A percentile compares a stretch with the other conserved stretches of the same genome.
These are phyloP conservation scores for Trichoderma parareesei DNA, from an alignment of 495 filamentous ascomycete genomes.

Conservation along the genomic window DNA sequence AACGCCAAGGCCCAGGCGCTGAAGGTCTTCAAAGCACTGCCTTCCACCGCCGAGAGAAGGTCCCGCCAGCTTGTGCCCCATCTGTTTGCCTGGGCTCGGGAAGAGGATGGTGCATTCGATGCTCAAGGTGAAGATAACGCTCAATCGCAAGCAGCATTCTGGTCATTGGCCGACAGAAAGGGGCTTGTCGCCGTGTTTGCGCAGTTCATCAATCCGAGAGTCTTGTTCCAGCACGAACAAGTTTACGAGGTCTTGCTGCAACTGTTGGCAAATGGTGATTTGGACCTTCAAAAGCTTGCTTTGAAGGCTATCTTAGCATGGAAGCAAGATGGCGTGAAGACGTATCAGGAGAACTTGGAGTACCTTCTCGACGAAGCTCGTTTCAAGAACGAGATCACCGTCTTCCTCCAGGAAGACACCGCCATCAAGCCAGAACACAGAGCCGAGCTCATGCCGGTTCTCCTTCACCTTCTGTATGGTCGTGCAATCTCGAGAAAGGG, in stretches of 20 bases:
- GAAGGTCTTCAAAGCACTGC: conserved; percentile 63
- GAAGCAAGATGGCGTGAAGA: conserved; percentile 66
- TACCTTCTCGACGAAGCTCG: conserved; percentile 85
- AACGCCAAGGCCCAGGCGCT: conserved; percentile 67
- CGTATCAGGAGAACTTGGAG: conserved; percentile 79
- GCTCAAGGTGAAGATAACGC: conserved; percentile 25
- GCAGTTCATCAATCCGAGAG: conserved; percentile 75
- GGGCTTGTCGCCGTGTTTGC: conserved; percentile 74
- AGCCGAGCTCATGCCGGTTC: conserved; percentile 64
- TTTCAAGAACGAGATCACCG: conserved; percentile 84
- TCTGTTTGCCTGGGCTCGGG: conserved; percentile 69
- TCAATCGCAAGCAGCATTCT: conserved; percentile 40
- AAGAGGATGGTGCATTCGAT: conserved; percentile 35
- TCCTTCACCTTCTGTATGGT: conserved; percentile 84
- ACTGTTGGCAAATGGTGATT: conserved; percentile 76
- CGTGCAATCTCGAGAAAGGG: conserved; percentile 76
- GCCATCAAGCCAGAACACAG: conserved; percentile 67
- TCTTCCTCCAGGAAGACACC: conserved; percentile 77
- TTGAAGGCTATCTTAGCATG: conserved; percentile 82
- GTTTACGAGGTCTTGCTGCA: conserved; percentile 66
- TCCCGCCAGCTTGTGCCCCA: conserved; percentile 79
- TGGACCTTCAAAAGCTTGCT: conserved; percentile 75
- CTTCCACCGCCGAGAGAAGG: conserved; percentile 71
- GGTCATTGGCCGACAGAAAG: conserved; percentile 58
- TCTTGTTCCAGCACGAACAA: conserved; percentile 66